A percentile compares a stretch with the other conserved stretches of the same genome.
Evolutionary conservation across 108 stramenopile species (phyloP).

Genomic region (Conticribra guillardii): DNA sequence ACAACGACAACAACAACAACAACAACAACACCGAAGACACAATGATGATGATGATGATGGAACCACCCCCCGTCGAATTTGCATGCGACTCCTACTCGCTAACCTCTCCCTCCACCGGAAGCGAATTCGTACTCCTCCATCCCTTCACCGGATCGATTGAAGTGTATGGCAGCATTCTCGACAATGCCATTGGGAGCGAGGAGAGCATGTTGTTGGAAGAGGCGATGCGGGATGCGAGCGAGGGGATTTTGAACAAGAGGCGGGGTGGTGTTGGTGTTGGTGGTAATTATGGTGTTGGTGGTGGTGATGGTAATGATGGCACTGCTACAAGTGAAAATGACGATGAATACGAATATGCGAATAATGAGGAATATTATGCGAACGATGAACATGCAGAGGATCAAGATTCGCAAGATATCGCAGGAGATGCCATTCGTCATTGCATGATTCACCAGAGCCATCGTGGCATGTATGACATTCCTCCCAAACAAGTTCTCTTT

Average conservation of each 20-base stretch:
- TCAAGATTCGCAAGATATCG: constrained; percentile 34
- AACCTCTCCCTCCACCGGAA: constrained; percentile 37
- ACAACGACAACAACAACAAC: background rate
- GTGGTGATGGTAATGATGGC: constrained; percentile 1
- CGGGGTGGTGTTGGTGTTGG: background rate
- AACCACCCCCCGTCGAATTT: constrained; percentile 68
- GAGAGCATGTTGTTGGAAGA: constrained; percentile 47
- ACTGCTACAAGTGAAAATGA: background rate
- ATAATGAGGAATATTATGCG: no score
- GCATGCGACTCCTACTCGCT: constrained; percentile 59
- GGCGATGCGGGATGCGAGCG: constrained; percentile 37
- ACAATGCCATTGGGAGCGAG: constrained; percentile 30
- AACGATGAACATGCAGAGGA: no score
- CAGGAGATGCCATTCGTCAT: constrained; percentile 43
- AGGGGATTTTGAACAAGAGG: constrained; percentile 16
- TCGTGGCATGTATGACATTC: constrained; percentile 23
- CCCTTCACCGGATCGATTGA: constrained; percentile 58
- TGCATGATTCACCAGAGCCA: constrained; percentile 6
- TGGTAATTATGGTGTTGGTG: background rate
- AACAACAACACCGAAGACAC: background rate
- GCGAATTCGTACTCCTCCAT: constrained; percentile 61
- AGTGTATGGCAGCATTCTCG: constrained; percentile 40
- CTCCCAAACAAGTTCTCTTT: constrained; percentile 42
- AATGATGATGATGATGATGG: constrained; percentile 15
- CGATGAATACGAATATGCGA: no score